phyloP scores from a whole-genome alignment of 345 rosid species.

The Murraya paniculata region DNA sequence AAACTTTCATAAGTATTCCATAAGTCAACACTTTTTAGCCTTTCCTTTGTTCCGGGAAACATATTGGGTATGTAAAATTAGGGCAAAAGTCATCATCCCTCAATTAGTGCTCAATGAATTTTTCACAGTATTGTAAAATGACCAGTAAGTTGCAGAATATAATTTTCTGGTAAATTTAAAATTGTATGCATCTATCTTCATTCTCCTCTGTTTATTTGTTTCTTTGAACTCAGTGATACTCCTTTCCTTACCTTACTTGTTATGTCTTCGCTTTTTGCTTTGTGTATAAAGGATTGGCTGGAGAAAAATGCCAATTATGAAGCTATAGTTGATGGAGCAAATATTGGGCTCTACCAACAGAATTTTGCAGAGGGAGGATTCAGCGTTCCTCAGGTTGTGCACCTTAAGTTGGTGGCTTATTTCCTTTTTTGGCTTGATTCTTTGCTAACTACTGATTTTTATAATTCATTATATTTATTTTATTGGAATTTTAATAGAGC shows the following conservation, averaged over 20 bases:
- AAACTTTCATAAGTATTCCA: background rate
- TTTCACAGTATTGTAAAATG: background rate
- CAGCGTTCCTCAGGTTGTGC: slow-evolving; percentile 68
- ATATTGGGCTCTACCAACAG: slow-evolving; percentile 86
- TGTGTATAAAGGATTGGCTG: slow-evolving; percentile 61
- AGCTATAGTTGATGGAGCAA: slow-evolving; percentile 90
- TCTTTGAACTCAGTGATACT: background rate
- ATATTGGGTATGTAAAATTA: background rate
- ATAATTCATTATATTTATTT: slow-evolving; percentile 13
- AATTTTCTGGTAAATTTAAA: background rate
- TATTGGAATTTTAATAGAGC: slow-evolving; percentile 48
- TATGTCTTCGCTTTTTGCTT: background rate
- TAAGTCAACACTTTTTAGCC: background rate
- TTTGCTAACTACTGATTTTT: background rate
- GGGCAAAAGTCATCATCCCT: background rate
- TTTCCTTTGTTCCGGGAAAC: background rate
- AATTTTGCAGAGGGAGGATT: slow-evolving; percentile 86
- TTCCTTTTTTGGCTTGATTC: background rate
- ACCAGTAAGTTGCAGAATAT: background rate
- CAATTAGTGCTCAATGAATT: background rate
- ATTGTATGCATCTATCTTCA: background rate
- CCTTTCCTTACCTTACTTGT: background rate
- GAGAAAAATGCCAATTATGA: slow-evolving; percentile 54
- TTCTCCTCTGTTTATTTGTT: background rate
- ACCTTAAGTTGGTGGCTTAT: background rate